Evolutionary conservation across 257 asterid genomes (phyloP).

Genomic region (Osmanthus fragrans): DNA sequence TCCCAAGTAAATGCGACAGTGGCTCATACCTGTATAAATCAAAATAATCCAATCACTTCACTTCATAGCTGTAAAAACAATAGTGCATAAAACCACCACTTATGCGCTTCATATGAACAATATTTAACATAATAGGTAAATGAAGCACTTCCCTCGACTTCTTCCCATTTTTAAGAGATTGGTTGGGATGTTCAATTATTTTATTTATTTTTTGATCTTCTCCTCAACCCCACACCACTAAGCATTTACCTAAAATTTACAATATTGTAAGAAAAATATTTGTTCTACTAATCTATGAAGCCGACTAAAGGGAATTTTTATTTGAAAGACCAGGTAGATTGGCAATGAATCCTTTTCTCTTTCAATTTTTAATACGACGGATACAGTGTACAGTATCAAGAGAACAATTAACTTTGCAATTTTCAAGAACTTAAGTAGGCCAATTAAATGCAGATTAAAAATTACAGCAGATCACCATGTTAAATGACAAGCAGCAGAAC

Average conservation of each 20-base stretch:
- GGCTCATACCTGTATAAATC: conserved; percentile 87
- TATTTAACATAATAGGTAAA: background rate
- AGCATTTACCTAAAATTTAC: background rate
- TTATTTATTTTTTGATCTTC: background rate
- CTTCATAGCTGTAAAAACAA: background rate
- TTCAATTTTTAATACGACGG: background rate
- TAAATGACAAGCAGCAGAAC: background rate
- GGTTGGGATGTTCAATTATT: background rate
- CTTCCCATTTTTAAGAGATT: background rate
- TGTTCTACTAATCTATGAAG: background rate
- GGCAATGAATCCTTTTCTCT: background rate
- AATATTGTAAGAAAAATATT: background rate
- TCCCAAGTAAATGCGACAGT: conserved; percentile 73
- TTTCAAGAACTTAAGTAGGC: background rate
- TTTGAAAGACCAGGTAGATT: background rate
- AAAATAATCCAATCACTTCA: conserved; percentile 26
- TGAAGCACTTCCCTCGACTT: background rate
- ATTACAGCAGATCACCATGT: background rate
- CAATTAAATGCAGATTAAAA: background rate
- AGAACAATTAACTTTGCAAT: background rate
- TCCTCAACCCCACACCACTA: background rate
- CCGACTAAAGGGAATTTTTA: background rate
- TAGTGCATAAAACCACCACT: background rate
- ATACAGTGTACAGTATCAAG: background rate
- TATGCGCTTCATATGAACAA: background rate